Evolutionary conservation across 371 early-diverging fungal genomes (phyloP).

Genomic region (Rhizopus stolonifer): DNA sequence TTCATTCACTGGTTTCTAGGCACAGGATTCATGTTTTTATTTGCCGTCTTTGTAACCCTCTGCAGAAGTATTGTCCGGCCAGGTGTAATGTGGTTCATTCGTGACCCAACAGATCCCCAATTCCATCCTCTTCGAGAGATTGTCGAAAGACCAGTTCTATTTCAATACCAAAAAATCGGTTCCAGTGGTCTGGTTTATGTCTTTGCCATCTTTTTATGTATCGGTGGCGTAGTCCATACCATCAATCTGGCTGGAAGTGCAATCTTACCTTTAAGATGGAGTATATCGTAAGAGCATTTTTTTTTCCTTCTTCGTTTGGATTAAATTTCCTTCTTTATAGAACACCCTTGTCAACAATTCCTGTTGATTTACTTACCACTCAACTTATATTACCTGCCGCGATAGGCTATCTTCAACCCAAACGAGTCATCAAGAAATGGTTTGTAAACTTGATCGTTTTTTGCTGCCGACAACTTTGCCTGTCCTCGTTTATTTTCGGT

Average conservation of each 20-base stretch:
- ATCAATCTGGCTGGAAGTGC: constrained; percentile 24
- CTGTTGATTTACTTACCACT: constrained; percentile 73
- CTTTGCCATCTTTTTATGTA: constrained; percentile 62
- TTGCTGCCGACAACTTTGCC: constrained; percentile 58
- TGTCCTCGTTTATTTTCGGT: constrained; percentile 85
- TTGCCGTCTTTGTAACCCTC: constrained; percentile 76
- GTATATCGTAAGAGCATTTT: constrained; percentile 40
- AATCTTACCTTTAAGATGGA: constrained; percentile 55
- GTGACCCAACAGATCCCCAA: constrained; percentile 92
- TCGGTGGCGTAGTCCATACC: constrained; percentile 58
- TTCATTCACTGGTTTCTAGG: constrained; percentile 91
- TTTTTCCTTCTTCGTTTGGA: constrained; percentile 1
- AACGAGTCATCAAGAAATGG: constrained; percentile 33
- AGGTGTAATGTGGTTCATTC: constrained; percentile 94
- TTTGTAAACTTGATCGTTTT: constrained; percentile 63
- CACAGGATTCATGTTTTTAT: constrained; percentile 88
- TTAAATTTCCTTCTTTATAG: constrained; percentile 25
- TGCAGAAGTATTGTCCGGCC: constrained; percentile 82
- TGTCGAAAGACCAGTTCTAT: constrained; percentile 69
- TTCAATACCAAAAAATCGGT: constrained; percentile 78
- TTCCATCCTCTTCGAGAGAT: constrained; percentile 92
- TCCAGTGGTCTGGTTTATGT: constrained; percentile 79
- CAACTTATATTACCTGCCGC: constrained; percentile 69
- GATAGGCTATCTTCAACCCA: constrained; percentile 53
- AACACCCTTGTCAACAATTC: constrained; percentile 69